Conservation (phyloP, 1,284 basidiomycete species). For the Apiotrichum gracile region DNA sequence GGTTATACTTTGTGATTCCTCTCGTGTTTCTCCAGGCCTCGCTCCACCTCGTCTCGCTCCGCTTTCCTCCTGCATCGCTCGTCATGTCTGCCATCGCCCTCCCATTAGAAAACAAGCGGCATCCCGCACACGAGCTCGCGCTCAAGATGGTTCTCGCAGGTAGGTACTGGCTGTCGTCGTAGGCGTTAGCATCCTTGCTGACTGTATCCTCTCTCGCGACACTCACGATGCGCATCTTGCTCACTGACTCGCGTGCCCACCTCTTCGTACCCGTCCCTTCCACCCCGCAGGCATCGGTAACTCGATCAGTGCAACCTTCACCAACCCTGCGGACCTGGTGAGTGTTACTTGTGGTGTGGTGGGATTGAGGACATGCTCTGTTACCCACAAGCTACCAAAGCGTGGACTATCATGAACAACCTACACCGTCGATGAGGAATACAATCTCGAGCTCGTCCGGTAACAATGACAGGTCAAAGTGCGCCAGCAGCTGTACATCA, state of each 20-base stretch:
- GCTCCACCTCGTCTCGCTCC: background rate
- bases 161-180: background rate
- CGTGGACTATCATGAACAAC: no score
- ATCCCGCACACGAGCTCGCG: slow-evolving; percentile 15
- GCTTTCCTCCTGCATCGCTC: no score
- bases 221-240: background rate
- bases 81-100: slow-evolving; percentile 32
- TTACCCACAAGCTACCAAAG: no score
- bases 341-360: no score
- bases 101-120: slow-evolving; percentile 12
- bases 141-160: slow-evolving; percentile 14
- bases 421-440: no score
- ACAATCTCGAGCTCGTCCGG: no score
- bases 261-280: background rate
- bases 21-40: background rate
- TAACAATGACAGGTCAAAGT: slow-evolving; percentile 11
- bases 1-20: background rate
- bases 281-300: slow-evolving; percentile 9
- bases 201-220: background rate
- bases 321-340: slow-evolving; percentile 17
- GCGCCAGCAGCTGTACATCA: slow-evolving; percentile 17
- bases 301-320: slow-evolving; percentile 9
- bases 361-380: no score
- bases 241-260: background rate
- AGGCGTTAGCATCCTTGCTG: background rate